Base-by-base conservation (phyloP, 2,329 filamentous ascomycete genomes). In the Cladosporium sp. region DNA sequence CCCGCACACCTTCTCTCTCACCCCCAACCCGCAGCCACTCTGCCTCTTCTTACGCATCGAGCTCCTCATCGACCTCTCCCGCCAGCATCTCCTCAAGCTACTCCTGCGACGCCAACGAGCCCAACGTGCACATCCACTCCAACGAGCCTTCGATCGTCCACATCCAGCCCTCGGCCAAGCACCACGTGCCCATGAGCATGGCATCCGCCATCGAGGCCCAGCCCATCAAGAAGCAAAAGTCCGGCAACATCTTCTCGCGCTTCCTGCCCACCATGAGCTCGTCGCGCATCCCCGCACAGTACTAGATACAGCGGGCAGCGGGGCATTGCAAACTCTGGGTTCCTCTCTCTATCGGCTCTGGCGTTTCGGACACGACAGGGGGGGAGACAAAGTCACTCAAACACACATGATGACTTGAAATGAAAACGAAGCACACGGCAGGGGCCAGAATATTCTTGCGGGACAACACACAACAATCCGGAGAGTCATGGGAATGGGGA, bases 1-100 rank as follows among this genome's bases (percentile, higher is more conserved):
- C 72, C n/a, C 67, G 73, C 55, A 74, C 72, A 18, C 73, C 73
- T 45, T 76, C 73, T 32, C 66, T 76, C 25, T 76, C 73, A 29
- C 73, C 73, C 53, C 71, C 73, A 7, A 70, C 69, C 19, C 66
- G 67, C 52, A 68, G 66, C 59, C 58, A 60, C 43, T 67, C 67
- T 6, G 59, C 63, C 25, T 62, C 64, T 13, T 69, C 67, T 9
- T 56, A 58, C 50, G 64, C 61, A 9, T 68, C 65, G 6, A 59
- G 57, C 42, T 64, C 65, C 29, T 66, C 64, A 2, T 58, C 64
- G n/a, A 58, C 55, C 30, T 67, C 65, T 7, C 62, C 63, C 2
- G 57, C 58, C 46, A 67, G 63, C 55, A 57, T 68, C 52, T 57
- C 59, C 38, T 69, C 67, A 27, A 62, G 63, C 4, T 62, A 64